These are phyloP conservation scores for Teunomyces aglyptinius DNA, from an alignment of 805 yeast species.

Conservation along the genomic window DNA sequence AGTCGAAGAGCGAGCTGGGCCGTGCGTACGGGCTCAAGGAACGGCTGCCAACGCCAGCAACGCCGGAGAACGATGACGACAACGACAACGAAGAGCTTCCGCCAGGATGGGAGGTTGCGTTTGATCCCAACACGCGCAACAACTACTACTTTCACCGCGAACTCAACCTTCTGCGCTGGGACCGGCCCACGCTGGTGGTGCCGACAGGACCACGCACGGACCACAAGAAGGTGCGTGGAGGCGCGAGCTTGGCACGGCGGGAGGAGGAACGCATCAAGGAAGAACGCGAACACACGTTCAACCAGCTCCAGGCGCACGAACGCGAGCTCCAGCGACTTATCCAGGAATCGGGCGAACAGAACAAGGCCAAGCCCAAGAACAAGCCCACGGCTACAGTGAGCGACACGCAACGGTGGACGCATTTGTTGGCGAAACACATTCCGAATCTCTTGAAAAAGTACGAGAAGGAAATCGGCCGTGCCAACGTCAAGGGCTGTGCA, in stretches of 20 bases:
- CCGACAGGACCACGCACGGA: slow-evolving; percentile 30
- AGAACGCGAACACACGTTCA: slow-evolving; percentile 32
- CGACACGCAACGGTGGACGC: slow-evolving; percentile 44
- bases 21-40: slow-evolving; percentile 18
- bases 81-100: no score
- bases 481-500: slow-evolving; percentile 72
- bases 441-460: slow-evolving; percentile 76
- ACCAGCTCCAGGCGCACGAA: slow-evolving; percentile 34
- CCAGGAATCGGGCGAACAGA: slow-evolving; percentile 20
- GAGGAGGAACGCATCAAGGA: slow-evolving; percentile 35
- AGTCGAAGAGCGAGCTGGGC: slow-evolving; percentile 31
- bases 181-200: slow-evolving; percentile 44
- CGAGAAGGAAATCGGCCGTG: slow-evolving; percentile 66
- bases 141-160: slow-evolving; percentile 56
- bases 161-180: slow-evolving; percentile 56
- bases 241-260: slow-evolving; percentile 18
- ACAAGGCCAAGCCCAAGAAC: no score
- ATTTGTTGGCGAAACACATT: slow-evolving; percentile 64
- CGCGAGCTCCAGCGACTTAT: slow-evolving; percentile 36
- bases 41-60: slow-evolving; percentile 11
- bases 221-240: slow-evolving; percentile 2
- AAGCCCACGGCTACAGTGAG: no score
- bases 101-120: slow-evolving; percentile 64
- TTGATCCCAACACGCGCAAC: slow-evolving; percentile 43
- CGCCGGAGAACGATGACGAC: slow-evolving; percentile 13